phyloP scores from a whole-genome alignment of 805 yeast genomes.

The Hanseniaspora guilliermondii region DNA sequence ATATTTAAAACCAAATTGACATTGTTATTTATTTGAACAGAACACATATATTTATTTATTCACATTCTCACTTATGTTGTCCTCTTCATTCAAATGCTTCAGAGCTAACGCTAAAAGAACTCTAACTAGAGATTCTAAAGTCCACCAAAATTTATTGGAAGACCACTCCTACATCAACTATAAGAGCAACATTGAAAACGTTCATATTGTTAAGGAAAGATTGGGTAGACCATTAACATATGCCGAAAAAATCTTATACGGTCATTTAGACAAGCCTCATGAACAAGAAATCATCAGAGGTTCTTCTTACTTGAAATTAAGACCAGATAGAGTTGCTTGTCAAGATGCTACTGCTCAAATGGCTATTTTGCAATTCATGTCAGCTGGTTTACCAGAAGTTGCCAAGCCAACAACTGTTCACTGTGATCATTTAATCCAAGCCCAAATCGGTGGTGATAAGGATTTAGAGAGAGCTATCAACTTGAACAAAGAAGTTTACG shows the following conservation, averaged over 20 bases:
- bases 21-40: neutral
- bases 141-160: constrained; percentile 69
- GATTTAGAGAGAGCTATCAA: constrained; percentile 80
- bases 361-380: constrained; percentile 94
- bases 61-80: constrained; percentile 21
- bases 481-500: constrained; percentile 86
- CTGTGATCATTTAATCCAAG: constrained; percentile 96
- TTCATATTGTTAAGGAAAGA: constrained; percentile 71
- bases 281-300: constrained; percentile 80
- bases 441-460: constrained; percentile 77
- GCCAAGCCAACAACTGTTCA: constrained; percentile 94
- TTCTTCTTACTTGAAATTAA: constrained; percentile 76
- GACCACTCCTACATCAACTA: constrained; percentile 77
- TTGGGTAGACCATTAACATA: constrained; percentile 80
- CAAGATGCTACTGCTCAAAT: constrained; percentile 98
- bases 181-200: constrained; percentile 80
- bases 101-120: constrained; percentile 30
- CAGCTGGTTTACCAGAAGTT: constrained; percentile 81
- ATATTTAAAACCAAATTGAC: neutral
- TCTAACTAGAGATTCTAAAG: constrained; percentile 57
- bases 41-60: neutral
- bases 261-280: constrained; percentile 88
- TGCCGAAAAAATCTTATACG: constrained; percentile 90
- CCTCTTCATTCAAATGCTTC: constrained; percentile 28
- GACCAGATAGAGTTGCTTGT: constrained; percentile 97